These are phyloP conservation scores for Silene uniflora DNA, from an alignment of 148 eudicot species.

Conservation along the genomic window DNA sequence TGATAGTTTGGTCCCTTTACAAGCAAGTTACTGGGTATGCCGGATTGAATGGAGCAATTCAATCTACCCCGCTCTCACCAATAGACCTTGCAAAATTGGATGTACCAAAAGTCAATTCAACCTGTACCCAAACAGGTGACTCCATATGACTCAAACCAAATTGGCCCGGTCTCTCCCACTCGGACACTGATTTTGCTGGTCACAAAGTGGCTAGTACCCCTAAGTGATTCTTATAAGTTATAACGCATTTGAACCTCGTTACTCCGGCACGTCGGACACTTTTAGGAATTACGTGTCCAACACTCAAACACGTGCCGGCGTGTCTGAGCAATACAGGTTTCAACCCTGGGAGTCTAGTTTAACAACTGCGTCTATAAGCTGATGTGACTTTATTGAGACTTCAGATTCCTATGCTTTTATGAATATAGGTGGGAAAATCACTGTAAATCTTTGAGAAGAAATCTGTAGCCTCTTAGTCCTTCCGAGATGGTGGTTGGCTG, in stretches of 20 bases:
- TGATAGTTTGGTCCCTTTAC: not conserved
- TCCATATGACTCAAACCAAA: not conserved
- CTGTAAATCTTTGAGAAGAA: not conserved
- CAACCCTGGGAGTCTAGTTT: not conserved
- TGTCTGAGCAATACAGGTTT: no score
- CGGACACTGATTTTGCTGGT: not conserved
- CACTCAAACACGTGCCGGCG: no score
- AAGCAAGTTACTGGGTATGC: not conserved
- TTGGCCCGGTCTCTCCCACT: not conserved
- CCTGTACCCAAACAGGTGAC: not conserved
- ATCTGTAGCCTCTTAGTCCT: not conserved
- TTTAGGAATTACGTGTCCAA: no score
- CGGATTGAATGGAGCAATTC: not conserved
- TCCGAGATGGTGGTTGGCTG: not conserved
- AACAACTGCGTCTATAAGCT: not conserved
- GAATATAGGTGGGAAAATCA: no score
- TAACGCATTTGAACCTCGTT: no score
- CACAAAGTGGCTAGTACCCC: not conserved
- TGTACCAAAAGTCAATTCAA: not conserved
- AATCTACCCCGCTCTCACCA: not conserved
- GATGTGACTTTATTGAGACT: not conserved
- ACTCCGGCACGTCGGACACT: no score
- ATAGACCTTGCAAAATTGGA: not conserved
- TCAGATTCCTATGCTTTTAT: not conserved
- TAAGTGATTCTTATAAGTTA: no score